Conservation (phyloP, 2,329 filamentous ascomycete species). For the Ceratocystis lukuohia region DNA sequence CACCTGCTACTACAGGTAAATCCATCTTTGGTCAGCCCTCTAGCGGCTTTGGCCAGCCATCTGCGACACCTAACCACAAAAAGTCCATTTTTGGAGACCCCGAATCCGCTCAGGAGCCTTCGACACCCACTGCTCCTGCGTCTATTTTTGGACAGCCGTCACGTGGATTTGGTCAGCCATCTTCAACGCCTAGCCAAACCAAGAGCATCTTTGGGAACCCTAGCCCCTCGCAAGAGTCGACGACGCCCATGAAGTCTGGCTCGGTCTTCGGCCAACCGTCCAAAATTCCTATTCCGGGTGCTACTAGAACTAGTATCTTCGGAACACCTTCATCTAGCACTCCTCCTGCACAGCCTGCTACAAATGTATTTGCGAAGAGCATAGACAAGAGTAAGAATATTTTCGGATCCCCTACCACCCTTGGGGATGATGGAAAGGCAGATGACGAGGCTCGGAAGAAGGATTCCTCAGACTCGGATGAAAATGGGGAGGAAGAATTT, state of each 20-base stretch:
- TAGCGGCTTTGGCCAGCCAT: neutral
- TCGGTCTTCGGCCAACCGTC: neutral
- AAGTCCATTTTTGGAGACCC: slow-evolving; percentile 15
- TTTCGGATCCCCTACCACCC: neutral
- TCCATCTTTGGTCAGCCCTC: slow-evolving; percentile 7
- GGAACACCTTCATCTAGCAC: slow-evolving; percentile 20
- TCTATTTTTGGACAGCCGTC: slow-evolving; percentile 1
- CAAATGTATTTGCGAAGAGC: slow-evolving; percentile 15
- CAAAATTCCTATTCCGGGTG: slow-evolving; percentile 8
- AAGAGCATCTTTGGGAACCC: slow-evolving; percentile 10
- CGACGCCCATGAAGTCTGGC: neutral
- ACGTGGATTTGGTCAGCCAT: neutral
- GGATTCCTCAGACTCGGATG: neutral
- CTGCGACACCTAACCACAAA: neutral
- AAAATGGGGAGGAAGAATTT: neutral
- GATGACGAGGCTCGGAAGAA: neutral
- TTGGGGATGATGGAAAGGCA: neutral
- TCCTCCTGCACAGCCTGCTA: neutral
- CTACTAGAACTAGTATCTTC: slow-evolving; percentile 17
- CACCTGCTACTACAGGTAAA: slow-evolving; percentile 1
- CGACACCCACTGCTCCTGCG: neutral
- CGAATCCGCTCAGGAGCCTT: neutral
- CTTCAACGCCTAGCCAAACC: slow-evolving; percentile 8
- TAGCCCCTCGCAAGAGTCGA: slow-evolving; percentile 8
- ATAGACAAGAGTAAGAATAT: slow-evolving; percentile 17